Evolutionary conservation across 2,329 filamentous ascomycete species (phyloP), one percentile per base, ranked within the genome.

Genomic region (Sporothrix brasiliensis): DNA sequence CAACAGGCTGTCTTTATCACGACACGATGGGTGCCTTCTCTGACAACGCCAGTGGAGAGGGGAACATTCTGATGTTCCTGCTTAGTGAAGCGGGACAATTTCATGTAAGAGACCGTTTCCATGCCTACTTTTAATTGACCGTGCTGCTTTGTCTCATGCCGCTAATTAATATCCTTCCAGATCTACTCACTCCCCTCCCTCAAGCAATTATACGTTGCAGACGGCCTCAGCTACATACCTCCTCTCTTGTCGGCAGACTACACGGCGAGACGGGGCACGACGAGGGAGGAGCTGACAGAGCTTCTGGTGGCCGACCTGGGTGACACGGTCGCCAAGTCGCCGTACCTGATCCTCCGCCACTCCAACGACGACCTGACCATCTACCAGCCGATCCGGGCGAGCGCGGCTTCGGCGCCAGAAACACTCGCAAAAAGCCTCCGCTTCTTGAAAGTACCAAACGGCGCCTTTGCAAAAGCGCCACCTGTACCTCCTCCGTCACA

Each of bases 301-400:
- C 86, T 97, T 4, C 77, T 97, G 9, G 87, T 97, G 6, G 90
- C 93, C 47, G 91, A 98, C 74, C 85, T 99, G 14, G 95, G 95
- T 34, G 92, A 97, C 76, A 81, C 84, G 4, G 88, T 88, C 11
- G 84, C 85, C 27, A 89, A 87, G 72, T 88, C 86, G 2, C 93
- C 94, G 7, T 92, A 97, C 78, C 83, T 99, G 24, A 89, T 98
- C 75, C 82, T 94, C 39, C 91, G 94, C 67, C 92, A 92, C 65
- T 85, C 87, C 11, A 90, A 88, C 71, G 91, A 97, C 73, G 94
- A 98, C 77, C 82, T 98, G 47, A 91, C 91, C 13, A 86, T 98
- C 60, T 99, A 98, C 78, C 89, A 95, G 77, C 93, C 94, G 1
- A 91, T 93, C 75, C 84, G 87, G 54, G 78, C 78, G 70, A 78